Evolutionary conservation across 306 rosid genomes (phyloP), one percentile per base, ranked within the genome.

Genomic region (Cicer chorassanicum): DNA sequence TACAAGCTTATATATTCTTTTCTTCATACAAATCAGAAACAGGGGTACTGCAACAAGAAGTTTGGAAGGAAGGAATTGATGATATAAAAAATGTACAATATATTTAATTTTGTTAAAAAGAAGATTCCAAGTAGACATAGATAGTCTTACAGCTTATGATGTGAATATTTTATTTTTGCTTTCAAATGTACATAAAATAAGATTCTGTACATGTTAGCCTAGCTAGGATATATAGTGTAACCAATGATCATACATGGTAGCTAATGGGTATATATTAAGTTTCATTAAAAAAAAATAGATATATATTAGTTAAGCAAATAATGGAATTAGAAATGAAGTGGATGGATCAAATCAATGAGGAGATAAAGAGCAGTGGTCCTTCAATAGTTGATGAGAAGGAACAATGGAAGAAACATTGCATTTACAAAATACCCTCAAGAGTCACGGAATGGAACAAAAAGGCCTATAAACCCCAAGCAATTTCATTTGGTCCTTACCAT

Each of bases 401-500:
- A 15, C 79, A 71, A 9, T 84, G 91, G 91, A 68, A 54, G 73
- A 87, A 75, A 21, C 82, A 80, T 65, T 84, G 85, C 5, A 87
- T 89, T 8, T 89, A 84, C 84, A 53, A 59, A 70, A 9, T 87
- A 8, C 94, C 91, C 0, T 1, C 70, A 3, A 11, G 50, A 65
- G 43, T 89, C 6, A 72, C 63, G 0, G 61, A 68, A 0, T 8
- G 69, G 6, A 73, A 78, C 8, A 9, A 50, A 34, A 76, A 70
- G 10, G 90, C 86, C 60, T 85, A 75, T 78, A 65, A 8, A 8
- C 90, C 91, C 7, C 82, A 80, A 54, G 19, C 75, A 19, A 88
- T 86, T 78, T 84, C 91, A 0, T 82, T 89, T n/a, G 94, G 94
- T 16, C 90, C 94, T 43, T 87, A 82, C 64, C 90, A 87, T n/a